These are phyloP conservation scores for Penicillium verhagenii DNA, from an alignment of 495 filamentous ascomycete species.

Conservation along the genomic window DNA sequence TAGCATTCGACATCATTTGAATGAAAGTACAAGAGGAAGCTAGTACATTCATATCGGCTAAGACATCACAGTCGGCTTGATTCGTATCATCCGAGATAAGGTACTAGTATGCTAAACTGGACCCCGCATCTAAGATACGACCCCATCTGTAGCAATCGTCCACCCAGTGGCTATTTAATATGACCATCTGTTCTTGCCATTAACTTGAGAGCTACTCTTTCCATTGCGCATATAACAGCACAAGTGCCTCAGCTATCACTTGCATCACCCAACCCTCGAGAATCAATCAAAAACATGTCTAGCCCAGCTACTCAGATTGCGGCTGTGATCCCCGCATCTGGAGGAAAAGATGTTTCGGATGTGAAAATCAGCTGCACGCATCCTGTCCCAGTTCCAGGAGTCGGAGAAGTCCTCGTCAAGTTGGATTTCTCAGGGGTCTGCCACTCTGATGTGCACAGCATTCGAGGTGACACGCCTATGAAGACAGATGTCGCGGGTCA, in stretches of 20 bases:
- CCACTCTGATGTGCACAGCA: slow-evolving; percentile 45
- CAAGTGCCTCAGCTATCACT: neutral
- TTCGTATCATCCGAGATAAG: slow-evolving; percentile 10
- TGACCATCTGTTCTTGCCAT: neutral
- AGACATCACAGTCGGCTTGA: neutral
- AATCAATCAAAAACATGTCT: slow-evolving; percentile 25
- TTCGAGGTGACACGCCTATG: slow-evolving; percentile 47
- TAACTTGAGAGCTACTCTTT: neutral
- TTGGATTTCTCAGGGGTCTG: slow-evolving; percentile 45
- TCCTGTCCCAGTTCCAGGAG: slow-evolving; percentile 33
- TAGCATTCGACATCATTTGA: too few species aligned
- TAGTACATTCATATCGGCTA: neutral
- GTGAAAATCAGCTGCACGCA: slow-evolving; percentile 31
- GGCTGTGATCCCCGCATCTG: slow-evolving; percentile 32
- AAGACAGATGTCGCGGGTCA: slow-evolving; percentile 46
- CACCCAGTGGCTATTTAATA: neutral
- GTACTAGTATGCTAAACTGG: slow-evolving; percentile 13
- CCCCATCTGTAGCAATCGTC: neutral
- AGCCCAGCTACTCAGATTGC: slow-evolving; percentile 36
- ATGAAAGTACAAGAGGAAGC: too few species aligned
- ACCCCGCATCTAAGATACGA: slow-evolving; percentile 18
- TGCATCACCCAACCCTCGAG: neutral
- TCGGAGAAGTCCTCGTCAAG: slow-evolving; percentile 40
- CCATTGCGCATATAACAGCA: neutral
- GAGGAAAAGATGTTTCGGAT: slow-evolving; percentile 19